Conservation (phyloP, 2,329 filamentous ascomycete species). For the Albophoma yamanashiensis region DNA sequence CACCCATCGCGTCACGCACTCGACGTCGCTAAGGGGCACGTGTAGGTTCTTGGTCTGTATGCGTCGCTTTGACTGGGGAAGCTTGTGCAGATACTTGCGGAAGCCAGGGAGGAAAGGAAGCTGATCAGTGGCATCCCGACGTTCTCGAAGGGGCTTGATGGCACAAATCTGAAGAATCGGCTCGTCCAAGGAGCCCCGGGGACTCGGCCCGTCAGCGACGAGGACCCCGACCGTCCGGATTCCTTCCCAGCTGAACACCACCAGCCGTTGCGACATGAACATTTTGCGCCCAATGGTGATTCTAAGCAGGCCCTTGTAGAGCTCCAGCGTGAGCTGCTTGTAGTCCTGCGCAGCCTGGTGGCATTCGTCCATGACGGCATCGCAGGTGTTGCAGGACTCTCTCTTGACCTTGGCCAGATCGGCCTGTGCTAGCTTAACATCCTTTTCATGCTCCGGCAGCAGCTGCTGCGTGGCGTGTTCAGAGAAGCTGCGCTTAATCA, state of each 20-base stretch:
- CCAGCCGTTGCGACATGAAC: constrained; percentile 62
- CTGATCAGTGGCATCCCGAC: constrained; percentile 71
- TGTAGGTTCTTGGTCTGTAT: constrained; percentile 58
- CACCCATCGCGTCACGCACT: constrained; percentile 68
- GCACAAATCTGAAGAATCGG: constrained; percentile 72
- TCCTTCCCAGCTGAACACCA: constrained; percentile 80
- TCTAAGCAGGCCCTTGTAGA: constrained; percentile 66
- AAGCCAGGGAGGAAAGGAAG: constrained; percentile 72
- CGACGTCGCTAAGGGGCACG: constrained; percentile 67
- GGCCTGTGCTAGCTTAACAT: constrained; percentile 83
- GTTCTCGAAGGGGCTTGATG: constrained; percentile 56
- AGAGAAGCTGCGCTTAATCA: constrained; percentile 99
- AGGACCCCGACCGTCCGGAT: constrained; percentile 74
- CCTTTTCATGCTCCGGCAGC: constrained; percentile 89
- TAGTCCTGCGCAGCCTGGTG: constrained; percentile 76
- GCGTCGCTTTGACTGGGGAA: constrained; percentile 57
- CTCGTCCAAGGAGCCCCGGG: constrained; percentile 41
- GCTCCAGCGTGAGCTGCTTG: constrained; percentile 65
- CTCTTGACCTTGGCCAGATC: constrained; percentile 85
- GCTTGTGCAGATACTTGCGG: constrained; percentile 52
- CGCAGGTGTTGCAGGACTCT: constrained; percentile 72
- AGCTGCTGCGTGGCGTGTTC: constrained; percentile 95
- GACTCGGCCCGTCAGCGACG: constrained; percentile 61
- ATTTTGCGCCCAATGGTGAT: constrained; percentile 76
- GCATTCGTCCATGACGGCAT: constrained; percentile 66